Conservation (phyloP, 306 rosid genomes). For the Corylus heterophylla region DNA sequence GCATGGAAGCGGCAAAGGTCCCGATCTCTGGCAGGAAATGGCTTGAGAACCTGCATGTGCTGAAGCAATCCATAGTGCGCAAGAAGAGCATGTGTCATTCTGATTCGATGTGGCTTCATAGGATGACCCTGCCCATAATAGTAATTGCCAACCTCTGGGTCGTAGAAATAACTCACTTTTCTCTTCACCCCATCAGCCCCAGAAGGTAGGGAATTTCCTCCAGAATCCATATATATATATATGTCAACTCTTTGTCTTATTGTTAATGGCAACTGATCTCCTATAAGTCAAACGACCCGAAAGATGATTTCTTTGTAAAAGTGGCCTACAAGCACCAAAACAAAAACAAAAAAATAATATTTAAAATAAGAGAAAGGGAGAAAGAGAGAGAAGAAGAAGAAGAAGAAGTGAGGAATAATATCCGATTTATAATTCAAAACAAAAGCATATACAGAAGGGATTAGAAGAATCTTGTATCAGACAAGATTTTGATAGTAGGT, state of each 20-base stretch:
- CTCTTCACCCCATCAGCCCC: constrained; percentile 83
- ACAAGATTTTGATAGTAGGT: not conserved
- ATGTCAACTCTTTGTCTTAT: not conserved
- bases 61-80: constrained; percentile 87
- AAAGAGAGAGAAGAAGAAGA: not conserved
- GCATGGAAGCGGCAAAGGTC: constrained; percentile 88
- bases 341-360: not conserved
- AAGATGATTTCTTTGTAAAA: not conserved
- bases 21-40: constrained; percentile 83
- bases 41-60: constrained; percentile 87
- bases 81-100: constrained; percentile 90
- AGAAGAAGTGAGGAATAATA: not conserved
- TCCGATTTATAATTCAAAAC: not conserved
- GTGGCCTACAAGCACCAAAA: not conserved
- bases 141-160: constrained; percentile 87
- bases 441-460: not conserved
- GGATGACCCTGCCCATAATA: constrained; percentile 94
- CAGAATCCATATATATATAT: constrained; percentile 45
- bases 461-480: not conserved
- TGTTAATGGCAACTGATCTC: not conserved
- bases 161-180: constrained; percentile 78
- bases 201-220: constrained; percentile 78
- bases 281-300: not conserved
- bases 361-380: not conserved
- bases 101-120: constrained; percentile 90